Evolutionary conservation across 164 flowering plant species (phyloP), one percentile per base, ranked within the genome.

Genomic region (Vitis labrusca): DNA sequence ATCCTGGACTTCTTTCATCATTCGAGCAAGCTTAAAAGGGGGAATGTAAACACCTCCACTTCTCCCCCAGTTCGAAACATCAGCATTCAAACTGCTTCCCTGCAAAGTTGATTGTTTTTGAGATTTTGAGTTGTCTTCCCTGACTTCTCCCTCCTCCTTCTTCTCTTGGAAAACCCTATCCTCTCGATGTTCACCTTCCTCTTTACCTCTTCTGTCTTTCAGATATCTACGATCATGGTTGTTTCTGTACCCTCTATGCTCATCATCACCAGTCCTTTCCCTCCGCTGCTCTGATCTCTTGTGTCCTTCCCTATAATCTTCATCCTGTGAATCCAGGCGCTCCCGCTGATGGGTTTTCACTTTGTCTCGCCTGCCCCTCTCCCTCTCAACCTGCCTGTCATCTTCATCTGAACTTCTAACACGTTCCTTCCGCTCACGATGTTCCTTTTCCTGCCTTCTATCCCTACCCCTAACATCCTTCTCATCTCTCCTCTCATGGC

Each of bases 31-130:
- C 83, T 85, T 92, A 65, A 89, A 93, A 8, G 98, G 97, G 0
- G 99, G 99, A 62, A 95, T 86, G 61, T 93, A 93, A 66, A 92
- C 90, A 9, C 99, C 98, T n/a, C 99, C 98, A 63, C 85, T 89
- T 80, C 85, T 84, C 12, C 97, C 94, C 72, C 75, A 50, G 48
- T 78, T 86, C 3, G 72, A 67, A 0, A 65, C 51, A 65, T 74
- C 76, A 23, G 53, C 56, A 57, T 58, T 67, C 51, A 57, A 14
- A 37, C 71, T 82, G 5, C 63, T 76, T 7, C 78, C 80, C 8
- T 59, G 77, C 64, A 27, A 8, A 5, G 54, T 23, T 48, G 75
- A 8, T 11, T 55, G 59, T 12, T 53, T 67, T 59, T 64, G 69
- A 27, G 73, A 51, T 53, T 76, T 78, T 8, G 37, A 23, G 50